phyloP scores from a whole-genome alignment of 2,329 filamentous ascomycete genomes.

The Penicillium aurantiogriseum region DNA sequence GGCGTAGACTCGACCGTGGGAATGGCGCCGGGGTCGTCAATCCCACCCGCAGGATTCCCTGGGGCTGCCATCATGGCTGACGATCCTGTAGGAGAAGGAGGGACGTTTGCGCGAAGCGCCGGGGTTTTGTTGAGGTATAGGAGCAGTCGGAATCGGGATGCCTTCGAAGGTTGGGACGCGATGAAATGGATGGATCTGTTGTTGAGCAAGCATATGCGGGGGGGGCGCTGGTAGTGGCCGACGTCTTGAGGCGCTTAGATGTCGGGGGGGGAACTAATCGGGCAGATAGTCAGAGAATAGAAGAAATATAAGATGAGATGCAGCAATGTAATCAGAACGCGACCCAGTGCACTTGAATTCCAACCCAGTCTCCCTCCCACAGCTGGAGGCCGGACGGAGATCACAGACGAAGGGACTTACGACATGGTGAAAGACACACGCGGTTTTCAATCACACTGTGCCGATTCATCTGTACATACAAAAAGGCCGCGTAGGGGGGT shows the following conservation, averaged over 20 bases:
- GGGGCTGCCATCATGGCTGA: constrained; percentile 40
- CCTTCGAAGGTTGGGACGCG: constrained; percentile 38
- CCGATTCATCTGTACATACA: constrained; percentile 43
- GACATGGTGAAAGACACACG: constrained; percentile 40
- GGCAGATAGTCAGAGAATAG: constrained; percentile 9
- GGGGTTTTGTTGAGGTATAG: constrained; percentile 32
- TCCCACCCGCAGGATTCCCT: constrained; percentile 29
- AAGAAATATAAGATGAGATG: constrained; percentile 1
- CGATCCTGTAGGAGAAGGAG: constrained; percentile 40
- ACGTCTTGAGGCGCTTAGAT: constrained; percentile 45
- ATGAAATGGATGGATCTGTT: constrained; percentile 39
- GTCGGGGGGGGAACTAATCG: constrained; percentile 41
- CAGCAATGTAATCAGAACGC: constrained; percentile 10
- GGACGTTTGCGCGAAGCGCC: constrained; percentile 44
- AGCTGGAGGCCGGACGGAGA: constrained; percentile 21
- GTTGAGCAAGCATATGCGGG: constrained; percentile 39
- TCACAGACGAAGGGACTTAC: constrained; percentile 38
- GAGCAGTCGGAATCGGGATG: constrained; percentile 41
- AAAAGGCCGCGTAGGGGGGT: constrained; percentile 31
- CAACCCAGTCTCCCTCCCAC: constrained; percentile 24
- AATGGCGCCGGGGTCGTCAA: constrained; percentile 29
- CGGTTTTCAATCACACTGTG: constrained; percentile 36
- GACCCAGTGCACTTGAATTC: constrained; percentile 14
- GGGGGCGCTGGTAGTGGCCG: constrained; percentile 35
- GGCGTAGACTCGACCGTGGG: constrained; percentile 33